Conservation (phyloP, 257 asterid genomes). For the Gentiana straminea region DNA sequence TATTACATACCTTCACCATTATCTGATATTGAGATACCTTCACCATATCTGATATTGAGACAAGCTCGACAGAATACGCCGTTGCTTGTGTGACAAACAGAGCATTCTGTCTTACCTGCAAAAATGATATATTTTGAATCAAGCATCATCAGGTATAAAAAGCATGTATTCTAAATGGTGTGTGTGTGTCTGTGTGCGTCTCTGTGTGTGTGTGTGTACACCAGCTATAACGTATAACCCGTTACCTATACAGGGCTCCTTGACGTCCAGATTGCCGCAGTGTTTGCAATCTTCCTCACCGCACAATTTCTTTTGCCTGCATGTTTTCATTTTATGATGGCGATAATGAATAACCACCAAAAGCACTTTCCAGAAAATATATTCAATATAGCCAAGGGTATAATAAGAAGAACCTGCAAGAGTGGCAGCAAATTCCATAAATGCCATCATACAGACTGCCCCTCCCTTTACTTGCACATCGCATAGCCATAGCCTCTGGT, state of each 20-base stretch:
- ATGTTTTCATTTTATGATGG: background rate
- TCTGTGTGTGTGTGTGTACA: background rate
- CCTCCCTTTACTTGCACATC: slow-evolving; percentile 53
- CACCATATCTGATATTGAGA: slow-evolving; percentile 74
- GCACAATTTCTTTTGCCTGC: slow-evolving; percentile 78
- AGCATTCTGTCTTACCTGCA: slow-evolving; percentile 86
- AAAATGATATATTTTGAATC: slow-evolving; percentile 1
- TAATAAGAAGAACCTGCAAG: slow-evolving; percentile 48
- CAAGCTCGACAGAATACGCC: slow-evolving; percentile 84
- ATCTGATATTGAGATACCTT: slow-evolving; percentile 81
- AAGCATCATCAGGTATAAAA: background rate
- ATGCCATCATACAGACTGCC: slow-evolving; percentile 64
- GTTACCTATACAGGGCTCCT: slow-evolving; percentile 61
- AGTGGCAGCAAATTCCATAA: slow-evolving; percentile 80
- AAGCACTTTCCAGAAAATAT: no score
- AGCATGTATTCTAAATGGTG: no score
- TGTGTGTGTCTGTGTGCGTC: no score
- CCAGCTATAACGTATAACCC: slow-evolving; percentile 5
- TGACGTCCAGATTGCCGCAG: slow-evolving; percentile 55
- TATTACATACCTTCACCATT: slow-evolving; percentile 73
- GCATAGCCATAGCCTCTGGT: slow-evolving; percentile 37
- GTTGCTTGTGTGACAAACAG: slow-evolving; percentile 57
- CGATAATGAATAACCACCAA: no score
- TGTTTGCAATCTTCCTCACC: slow-evolving; percentile 86
- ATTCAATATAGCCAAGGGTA: no score